Conservation (phyloP, 2,329 filamentous ascomycete species). For the Hypoxylon rubiginosum region DNA sequence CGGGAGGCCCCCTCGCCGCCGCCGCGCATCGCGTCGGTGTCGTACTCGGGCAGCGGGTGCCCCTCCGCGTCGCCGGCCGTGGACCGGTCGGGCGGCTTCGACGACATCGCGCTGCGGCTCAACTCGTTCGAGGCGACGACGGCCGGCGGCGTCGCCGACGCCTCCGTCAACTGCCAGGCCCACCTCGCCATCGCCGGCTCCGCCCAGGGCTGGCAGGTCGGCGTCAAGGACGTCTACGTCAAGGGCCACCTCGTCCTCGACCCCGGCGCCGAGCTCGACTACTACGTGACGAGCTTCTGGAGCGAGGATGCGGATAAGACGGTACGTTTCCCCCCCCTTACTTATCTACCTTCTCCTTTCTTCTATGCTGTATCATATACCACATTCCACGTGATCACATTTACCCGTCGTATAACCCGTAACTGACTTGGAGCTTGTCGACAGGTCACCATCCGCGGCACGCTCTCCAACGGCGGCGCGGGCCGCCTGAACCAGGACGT, state of each 20-base stretch:
- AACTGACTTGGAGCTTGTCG: background rate
- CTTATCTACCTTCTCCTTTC: background rate
- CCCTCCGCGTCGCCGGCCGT: conserved; percentile 52
- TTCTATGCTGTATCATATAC: no score
- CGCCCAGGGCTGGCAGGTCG: conserved; percentile 57
- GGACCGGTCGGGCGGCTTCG: conserved; percentile 50
- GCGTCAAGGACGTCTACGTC: conserved; percentile 52
- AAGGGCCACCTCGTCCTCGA: conserved; percentile 52
- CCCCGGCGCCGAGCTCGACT: conserved; percentile 52
- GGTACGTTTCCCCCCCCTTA: conserved; percentile 42
- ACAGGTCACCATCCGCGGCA: conserved; percentile 50
- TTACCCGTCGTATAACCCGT: no score
- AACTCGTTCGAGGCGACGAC: conserved; percentile 47
- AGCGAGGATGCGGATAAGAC: conserved; percentile 54
- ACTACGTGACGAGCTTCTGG: conserved; percentile 55
- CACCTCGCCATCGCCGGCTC: conserved; percentile 51
- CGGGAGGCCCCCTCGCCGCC: conserved; percentile 45
- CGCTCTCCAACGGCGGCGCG: conserved; percentile 46
- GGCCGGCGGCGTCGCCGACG: conserved; percentile 41
- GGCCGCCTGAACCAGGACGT: conserved; percentile 49
- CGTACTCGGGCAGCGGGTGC: conserved; percentile 56
- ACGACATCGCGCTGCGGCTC: conserved; percentile 50
- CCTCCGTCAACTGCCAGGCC: conserved; percentile 55
- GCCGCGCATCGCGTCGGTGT: conserved; percentile 52
- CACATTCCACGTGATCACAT: no score